phyloP scores from a whole-genome alignment of 2,329 filamentous ascomycete genomes.

The Penicillium corylophilum region DNA sequence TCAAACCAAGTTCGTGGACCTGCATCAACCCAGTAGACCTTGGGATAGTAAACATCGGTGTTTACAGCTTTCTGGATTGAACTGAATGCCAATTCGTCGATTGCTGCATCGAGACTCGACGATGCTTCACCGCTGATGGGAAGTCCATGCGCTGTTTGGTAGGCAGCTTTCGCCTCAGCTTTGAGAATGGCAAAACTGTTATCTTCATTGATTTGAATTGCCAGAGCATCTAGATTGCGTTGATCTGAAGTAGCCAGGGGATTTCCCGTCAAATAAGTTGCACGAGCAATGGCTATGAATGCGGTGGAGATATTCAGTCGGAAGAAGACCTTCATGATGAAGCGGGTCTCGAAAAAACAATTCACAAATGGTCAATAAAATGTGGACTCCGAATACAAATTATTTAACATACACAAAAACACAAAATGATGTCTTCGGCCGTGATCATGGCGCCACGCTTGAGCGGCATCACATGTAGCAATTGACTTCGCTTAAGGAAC shows the following conservation, averaged over 20 bases:
- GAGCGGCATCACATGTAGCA: neutral
- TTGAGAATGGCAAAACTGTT: conserved; percentile 4
- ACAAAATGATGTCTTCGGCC: neutral
- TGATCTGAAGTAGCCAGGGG: conserved; percentile 9
- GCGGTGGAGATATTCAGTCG: neutral
- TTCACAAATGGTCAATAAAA: neutral
- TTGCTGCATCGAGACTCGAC: conserved; percentile 8
- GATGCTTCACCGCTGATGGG: conserved; percentile 9
- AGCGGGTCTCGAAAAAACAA: neutral
- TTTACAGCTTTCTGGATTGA: conserved; percentile 14
- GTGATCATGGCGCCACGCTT: neutral
- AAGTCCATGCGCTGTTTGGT: conserved; percentile 8
- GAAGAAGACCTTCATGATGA: neutral
- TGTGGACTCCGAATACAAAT: neutral
- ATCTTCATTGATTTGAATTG: conserved; percentile 8
- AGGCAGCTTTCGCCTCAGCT: conserved; percentile 6
- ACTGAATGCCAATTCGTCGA: conserved; percentile 12
- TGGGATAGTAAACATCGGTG: conserved; percentile 5
- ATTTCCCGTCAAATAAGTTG: neutral
- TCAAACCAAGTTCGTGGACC: conserved; percentile 9
- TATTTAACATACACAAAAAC: too few relatives aligned
- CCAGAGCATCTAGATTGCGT: conserved; percentile 3
- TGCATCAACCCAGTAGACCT: conserved; percentile 11
- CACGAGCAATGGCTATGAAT: neutral
- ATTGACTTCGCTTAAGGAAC: neutral